These are phyloP conservation scores for Stygiomarasmius scandens DNA, from an alignment of 1,284 basidiomycete species.

Conservation along the genomic window DNA sequence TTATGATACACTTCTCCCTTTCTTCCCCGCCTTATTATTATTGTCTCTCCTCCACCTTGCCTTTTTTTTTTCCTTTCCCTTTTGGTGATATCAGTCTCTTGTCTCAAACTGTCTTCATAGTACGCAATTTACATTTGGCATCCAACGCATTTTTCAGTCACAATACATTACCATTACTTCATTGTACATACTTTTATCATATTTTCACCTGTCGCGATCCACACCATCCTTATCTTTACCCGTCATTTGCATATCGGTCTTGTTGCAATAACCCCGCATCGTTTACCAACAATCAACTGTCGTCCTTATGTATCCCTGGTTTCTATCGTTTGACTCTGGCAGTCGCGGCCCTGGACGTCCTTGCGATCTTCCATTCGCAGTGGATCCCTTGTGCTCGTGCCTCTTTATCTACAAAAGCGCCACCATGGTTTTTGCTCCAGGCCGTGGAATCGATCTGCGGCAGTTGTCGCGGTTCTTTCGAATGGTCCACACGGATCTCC, in stretches of 20 bases:
- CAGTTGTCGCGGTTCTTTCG: not conserved
- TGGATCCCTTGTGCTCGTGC: slow-evolving; percentile 15
- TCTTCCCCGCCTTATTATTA: slow-evolving; percentile 20
- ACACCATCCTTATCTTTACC: slow-evolving; percentile 12
- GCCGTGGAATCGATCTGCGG: not conserved
- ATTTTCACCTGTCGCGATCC: slow-evolving; percentile 8
- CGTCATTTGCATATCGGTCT: slow-evolving; percentile 22
- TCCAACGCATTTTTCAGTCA: slow-evolving; percentile 24
- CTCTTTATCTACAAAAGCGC: not conserved
- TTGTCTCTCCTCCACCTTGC: slow-evolving; percentile 17
- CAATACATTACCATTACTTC: slow-evolving; percentile 14
- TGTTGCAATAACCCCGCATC: slow-evolving; percentile 25
- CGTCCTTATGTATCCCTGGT: slow-evolving; percentile 10
- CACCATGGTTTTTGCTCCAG: not conserved
- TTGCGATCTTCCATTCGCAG: slow-evolving; percentile 13
- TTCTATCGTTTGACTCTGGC: not conserved
- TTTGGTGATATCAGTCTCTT: slow-evolving; percentile 15
- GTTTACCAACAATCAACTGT: slow-evolving; percentile 15
- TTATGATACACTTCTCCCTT: slow-evolving; percentile 47
- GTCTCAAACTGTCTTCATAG: slow-evolving; percentile 17
- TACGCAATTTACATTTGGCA: slow-evolving; percentile 14
- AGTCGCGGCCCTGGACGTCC: slow-evolving; percentile 12
- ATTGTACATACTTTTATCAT: slow-evolving; percentile 20
- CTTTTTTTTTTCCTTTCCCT: slow-evolving; percentile 16
- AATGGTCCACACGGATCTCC: not conserved